phyloP scores from a whole-genome alignment of 106 monocot species.

The Dendrobium nobile region DNA sequence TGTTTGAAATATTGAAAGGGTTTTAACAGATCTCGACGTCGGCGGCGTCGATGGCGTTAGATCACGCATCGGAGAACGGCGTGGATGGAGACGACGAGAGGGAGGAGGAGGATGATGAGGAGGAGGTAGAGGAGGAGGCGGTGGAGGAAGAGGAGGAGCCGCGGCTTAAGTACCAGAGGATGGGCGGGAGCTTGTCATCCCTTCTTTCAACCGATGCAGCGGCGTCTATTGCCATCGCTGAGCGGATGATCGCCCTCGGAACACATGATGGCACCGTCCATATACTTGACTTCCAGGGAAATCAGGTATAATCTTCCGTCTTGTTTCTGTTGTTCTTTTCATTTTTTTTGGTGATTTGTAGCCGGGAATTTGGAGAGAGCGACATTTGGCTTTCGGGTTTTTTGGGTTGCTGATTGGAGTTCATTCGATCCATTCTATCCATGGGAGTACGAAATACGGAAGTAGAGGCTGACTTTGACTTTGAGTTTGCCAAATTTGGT shows the following conservation, averaged over 20 bases:
- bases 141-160: constrained; percentile 87
- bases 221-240: constrained; percentile 69
- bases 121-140: constrained; percentile 29
- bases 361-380: background rate
- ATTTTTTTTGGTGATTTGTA: background rate
- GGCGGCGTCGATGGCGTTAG: constrained; percentile 32
- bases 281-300: constrained; percentile 98
- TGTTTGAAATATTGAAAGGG: background rate
- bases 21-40: background rate
- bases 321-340: constrained; percentile 1
- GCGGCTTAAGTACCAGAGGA: constrained; percentile 92
- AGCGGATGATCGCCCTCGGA: constrained; percentile 94
- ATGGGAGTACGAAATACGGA: background rate
- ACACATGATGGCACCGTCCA: constrained; percentile 88
- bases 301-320: constrained; percentile 46
- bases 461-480: background rate
- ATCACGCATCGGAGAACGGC: constrained; percentile 37
- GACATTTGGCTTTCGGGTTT: background rate
- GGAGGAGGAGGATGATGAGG: constrained; percentile 51
- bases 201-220: constrained; percentile 77
- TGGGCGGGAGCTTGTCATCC: constrained; percentile 84
- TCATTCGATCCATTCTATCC: background rate
- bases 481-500: background rate
- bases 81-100: constrained; percentile 59
- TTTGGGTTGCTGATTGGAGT: background rate